Evolutionary conservation across 2,329 filamentous ascomycete species (phyloP), one percentile per base, ranked within the genome.

Genomic region (Arthrinium phaeospermum): DNA sequence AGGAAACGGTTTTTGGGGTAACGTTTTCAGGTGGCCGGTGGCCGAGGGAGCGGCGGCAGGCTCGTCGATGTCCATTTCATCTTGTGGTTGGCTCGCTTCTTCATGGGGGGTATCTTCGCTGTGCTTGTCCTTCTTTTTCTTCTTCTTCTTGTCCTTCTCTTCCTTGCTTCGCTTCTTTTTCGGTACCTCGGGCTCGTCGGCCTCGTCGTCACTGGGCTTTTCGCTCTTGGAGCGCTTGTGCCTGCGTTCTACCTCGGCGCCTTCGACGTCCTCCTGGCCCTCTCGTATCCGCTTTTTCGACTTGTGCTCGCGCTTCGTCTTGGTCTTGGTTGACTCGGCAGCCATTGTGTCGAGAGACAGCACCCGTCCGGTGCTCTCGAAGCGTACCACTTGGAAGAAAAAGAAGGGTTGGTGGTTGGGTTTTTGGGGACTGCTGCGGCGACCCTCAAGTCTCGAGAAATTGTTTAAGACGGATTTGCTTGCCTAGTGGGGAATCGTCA

Each of bases 1-100:
- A 22, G 95, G 93, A 64, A 92, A 93, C 75, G 82, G 84, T 69
- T 82, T 81, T 72, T 83, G 80, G 69, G 82, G 75, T 34, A 83
- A 83, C 37, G 76, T 68, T 70, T 83, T 81, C 72, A 83, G 79
- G 61, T 80, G 78, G 46, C 84, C 81, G 75, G 82, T 44, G 77
- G 76, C 61, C 80, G 78, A 41, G 27, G 44, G 46, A 7, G 27
- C 74, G 69, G 80, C 76, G 69, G 80, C 76, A 44, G 73, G 75
- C n/a, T 74, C 76, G 72, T 85, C 82, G 71, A 85, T 75, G 30
- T 86, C 84, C 81, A 86, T 85, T 41, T 78, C 78, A 68, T 84
- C 80, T 41, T 37, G 57, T n/a, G 7, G 30, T 64, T 64, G 19
- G 8, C 27, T 57, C 71, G 76, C 72, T 67, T 81, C 74, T 34